Conservation (phyloP, 2,329 filamentous ascomycete species). For the Curvularia sp. region DNA sequence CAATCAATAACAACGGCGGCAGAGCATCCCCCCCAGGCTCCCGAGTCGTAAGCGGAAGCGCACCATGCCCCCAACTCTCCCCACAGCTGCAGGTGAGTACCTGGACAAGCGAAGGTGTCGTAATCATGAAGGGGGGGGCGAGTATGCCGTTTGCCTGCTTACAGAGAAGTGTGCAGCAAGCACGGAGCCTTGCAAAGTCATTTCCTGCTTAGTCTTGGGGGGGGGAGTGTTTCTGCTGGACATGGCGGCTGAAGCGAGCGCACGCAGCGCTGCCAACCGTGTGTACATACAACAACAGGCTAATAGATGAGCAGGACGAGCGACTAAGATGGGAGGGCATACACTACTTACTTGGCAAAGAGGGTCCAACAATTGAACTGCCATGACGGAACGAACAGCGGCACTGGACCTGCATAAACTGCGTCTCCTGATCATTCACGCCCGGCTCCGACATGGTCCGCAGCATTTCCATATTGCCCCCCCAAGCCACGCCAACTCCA, state of each 20-base stretch:
- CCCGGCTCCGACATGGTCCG: constrained; percentile 26
- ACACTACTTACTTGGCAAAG: constrained; percentile 26
- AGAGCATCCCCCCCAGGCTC: constrained; percentile 35
- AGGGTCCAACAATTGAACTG: constrained; percentile 25
- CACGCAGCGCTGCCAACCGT: constrained; percentile 17
- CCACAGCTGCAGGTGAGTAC: constrained; percentile 21
- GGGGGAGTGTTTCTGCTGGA: constrained; percentile 19
- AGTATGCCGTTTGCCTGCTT: constrained; percentile 30
- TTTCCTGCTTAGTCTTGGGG: constrained; percentile 22
- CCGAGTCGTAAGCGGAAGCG: constrained; percentile 27
- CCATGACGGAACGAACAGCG: constrained; percentile 33
- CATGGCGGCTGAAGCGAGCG: constrained; percentile 25
- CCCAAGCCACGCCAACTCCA: constrained; percentile 33
- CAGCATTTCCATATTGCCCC: constrained; percentile 37
- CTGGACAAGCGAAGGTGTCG: constrained; percentile 21
- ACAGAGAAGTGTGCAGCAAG: constrained; percentile 39
- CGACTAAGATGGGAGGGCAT: constrained; percentile 23
- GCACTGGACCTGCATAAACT: constrained; percentile 44
- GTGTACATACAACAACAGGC: constrained; percentile 42
- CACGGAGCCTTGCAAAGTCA: constrained; percentile 28
- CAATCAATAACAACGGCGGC: constrained; percentile 36
- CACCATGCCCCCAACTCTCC: constrained; percentile 35
- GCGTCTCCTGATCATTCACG: constrained; percentile 31
- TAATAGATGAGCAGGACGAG: constrained; percentile 33
- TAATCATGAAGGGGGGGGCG: constrained; percentile 37